These are phyloP conservation scores for Sclerotinia spermophila DNA, from an alignment of 2,329 filamentous ascomycete species.

Conservation along the genomic window DNA sequence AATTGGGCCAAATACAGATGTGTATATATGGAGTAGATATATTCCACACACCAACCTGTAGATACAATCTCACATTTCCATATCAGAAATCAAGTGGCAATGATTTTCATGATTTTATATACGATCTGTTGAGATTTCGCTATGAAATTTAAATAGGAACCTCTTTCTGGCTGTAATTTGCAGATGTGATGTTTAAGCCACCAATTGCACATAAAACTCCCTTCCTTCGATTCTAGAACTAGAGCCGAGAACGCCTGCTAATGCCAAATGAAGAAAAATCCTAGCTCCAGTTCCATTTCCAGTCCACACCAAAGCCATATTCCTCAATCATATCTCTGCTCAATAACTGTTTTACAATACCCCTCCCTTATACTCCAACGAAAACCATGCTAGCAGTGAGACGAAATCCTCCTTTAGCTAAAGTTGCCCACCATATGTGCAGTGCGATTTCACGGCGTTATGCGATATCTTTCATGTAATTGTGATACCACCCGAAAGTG, in stretches of 20 bases:
- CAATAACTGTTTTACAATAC: conserved; percentile 17
- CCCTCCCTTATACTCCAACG: conserved; percentile 14
- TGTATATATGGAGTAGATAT: not conserved
- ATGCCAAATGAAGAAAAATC: not conserved
- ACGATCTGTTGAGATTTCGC: not conserved
- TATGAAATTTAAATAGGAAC: not conserved
- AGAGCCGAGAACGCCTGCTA: conserved; percentile 9
- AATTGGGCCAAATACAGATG: not conserved
- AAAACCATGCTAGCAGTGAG: not conserved
- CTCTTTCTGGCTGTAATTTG: not conserved
- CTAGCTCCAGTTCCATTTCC: conserved; percentile 9
- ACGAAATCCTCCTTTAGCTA: not conserved
- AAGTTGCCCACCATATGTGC: conserved; percentile 3
- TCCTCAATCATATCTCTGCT: not conserved
- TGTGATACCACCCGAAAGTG: conserved; percentile 31
- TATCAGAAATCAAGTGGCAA: not conserved
- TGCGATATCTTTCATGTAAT: conserved; percentile 23
- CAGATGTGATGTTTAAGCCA: not conserved
- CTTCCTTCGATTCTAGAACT: not conserved
- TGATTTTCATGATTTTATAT: not conserved
- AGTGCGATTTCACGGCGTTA: conserved; percentile 1
- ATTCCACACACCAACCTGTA: not conserved
- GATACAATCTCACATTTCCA: not conserved
- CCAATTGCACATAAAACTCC: not conserved
- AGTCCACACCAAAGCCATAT: conserved; percentile 7